Percentiles rank a stretch among this genome's conserved stretches.
phyloP scores from a whole-genome alignment of 495 filamentous ascomycete genomes.

The Extremus antarcticus region DNA sequence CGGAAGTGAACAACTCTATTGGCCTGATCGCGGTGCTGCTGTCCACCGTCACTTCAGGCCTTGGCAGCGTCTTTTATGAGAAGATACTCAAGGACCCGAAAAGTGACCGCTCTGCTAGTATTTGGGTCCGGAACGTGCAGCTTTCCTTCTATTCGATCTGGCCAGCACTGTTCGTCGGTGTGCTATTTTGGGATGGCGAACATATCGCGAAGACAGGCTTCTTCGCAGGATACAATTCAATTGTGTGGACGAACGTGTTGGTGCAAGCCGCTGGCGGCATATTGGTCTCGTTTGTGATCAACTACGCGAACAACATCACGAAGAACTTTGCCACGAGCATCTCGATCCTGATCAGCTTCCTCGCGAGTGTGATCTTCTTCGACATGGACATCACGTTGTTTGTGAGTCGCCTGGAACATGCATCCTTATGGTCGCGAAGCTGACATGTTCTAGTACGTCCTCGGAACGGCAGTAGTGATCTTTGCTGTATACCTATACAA shows the following conservation, averaged over 20 bases:
- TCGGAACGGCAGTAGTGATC: constrained; percentile 68
- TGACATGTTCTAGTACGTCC: constrained; percentile 51
- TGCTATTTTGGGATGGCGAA: constrained; percentile 75
- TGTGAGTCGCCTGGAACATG: constrained; percentile 41
- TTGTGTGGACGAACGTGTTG: constrained; percentile 76
- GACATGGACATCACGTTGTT: constrained; percentile 57
- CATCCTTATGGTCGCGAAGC: neutral
- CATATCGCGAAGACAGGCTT: constrained; percentile 75
- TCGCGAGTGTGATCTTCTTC: constrained; percentile 79
- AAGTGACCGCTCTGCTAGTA: constrained; percentile 42
- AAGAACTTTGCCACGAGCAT: constrained; percentile 89
- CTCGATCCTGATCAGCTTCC: constrained; percentile 71
- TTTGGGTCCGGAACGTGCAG: constrained; percentile 93
- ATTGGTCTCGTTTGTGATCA: constrained; percentile 70
- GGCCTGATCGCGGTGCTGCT: constrained; percentile 69
- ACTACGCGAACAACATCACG: constrained; percentile 76
- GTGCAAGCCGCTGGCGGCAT: constrained; percentile 79
- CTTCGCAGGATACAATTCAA: constrained; percentile 84
- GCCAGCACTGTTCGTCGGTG: constrained; percentile 69
- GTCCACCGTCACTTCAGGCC: constrained; percentile 65
- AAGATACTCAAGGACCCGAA: constrained; percentile 81
- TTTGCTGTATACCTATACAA: constrained; percentile 79
- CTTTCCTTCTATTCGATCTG: constrained; percentile 81
- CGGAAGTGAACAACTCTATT: constrained; percentile 59
- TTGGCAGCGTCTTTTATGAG: constrained; percentile 88